phyloP scores from a whole-genome alignment of 768 basidiomycete species.

The Tricholoma saponaceum region DNA sequence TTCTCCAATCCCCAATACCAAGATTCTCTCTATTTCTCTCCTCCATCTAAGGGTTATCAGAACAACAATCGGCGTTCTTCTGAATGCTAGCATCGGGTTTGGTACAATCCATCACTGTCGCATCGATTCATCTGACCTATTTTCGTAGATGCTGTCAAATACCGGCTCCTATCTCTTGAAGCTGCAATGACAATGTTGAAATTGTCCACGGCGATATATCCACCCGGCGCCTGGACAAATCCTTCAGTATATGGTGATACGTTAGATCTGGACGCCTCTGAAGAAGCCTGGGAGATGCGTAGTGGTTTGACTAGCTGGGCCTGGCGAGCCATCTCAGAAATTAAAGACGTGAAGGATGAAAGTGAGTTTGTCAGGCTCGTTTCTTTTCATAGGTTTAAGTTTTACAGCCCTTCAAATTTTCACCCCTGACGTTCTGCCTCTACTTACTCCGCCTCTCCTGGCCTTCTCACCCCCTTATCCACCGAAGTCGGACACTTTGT shows the following conservation, averaged over 20 bases:
- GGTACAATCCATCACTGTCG: slow-evolving; percentile 38
- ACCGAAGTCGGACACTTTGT: slow-evolving; percentile 31
- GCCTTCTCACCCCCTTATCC: slow-evolving; percentile 57
- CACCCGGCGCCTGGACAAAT: slow-evolving; percentile 62
- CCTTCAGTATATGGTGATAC: slow-evolving; percentile 15
- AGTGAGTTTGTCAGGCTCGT: slow-evolving; percentile 32
- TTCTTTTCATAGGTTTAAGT: neutral
- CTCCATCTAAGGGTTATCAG: slow-evolving; percentile 69
- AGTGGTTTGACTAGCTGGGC: slow-evolving; percentile 68
- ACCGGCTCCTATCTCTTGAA: slow-evolving; percentile 63
- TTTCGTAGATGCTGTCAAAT: slow-evolving; percentile 63
- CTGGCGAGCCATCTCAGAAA: slow-evolving; percentile 71
- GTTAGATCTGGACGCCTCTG: slow-evolving; percentile 19
- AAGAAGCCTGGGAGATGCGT: slow-evolving; percentile 65
- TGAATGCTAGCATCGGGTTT: slow-evolving; percentile 76
- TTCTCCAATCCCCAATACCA: slow-evolving; percentile 24
- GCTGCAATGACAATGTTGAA: slow-evolving; percentile 66
- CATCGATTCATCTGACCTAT: neutral
- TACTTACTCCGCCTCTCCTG: slow-evolving; percentile 53
- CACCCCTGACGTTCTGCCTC: slow-evolving; percentile 58
- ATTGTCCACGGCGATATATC: slow-evolving; percentile 65
- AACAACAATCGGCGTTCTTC: slow-evolving; percentile 72
- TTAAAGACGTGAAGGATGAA: slow-evolving; percentile 71
- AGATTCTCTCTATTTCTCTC: slow-evolving; percentile 49
- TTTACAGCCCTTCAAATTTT: slow-evolving; percentile 52